Conservation (phyloP, 176 grass and related monocot species). For the Rhynchospora breviuscula region DNA sequence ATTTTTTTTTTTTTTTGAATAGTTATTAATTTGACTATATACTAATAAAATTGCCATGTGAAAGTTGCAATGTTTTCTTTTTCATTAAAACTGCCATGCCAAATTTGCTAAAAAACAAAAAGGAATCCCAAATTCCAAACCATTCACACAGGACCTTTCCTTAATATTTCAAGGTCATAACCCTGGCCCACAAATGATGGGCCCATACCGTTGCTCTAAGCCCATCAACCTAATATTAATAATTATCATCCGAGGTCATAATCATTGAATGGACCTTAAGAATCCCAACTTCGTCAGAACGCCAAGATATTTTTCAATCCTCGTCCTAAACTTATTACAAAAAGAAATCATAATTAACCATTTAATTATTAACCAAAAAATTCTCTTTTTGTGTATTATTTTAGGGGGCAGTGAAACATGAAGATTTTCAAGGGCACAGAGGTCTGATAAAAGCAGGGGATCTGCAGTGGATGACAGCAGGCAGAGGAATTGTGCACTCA, state of each 20-base stretch:
- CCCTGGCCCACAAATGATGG: neutral
- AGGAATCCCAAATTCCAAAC: neutral
- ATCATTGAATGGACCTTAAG: neutral
- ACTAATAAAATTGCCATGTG: neutral
- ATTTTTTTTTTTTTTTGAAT: neutral
- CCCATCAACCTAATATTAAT: neutral
- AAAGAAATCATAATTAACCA: neutral
- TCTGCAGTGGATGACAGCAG: slow-evolving; percentile 98
- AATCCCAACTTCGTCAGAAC: neutral
- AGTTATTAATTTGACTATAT: neutral
- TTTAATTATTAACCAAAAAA: neutral
- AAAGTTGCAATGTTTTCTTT: neutral
- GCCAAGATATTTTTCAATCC: neutral
- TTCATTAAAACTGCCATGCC: neutral
- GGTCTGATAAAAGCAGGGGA: slow-evolving; percentile 89
- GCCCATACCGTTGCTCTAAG: neutral
- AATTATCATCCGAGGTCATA: neutral
- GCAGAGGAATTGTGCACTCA: slow-evolving; percentile 88
- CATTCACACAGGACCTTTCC: neutral
- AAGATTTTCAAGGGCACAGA: slow-evolving; percentile 90
- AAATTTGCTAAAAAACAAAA: slow-evolving; percentile 8
- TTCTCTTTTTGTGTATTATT: neutral
- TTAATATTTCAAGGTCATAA: neutral
- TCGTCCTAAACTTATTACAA: neutral
- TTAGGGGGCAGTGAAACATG: slow-evolving; percentile 76